phyloP scores from a whole-genome alignment of 202 grass and related monocot species.

The Schoenoplectus triqueter region DNA sequence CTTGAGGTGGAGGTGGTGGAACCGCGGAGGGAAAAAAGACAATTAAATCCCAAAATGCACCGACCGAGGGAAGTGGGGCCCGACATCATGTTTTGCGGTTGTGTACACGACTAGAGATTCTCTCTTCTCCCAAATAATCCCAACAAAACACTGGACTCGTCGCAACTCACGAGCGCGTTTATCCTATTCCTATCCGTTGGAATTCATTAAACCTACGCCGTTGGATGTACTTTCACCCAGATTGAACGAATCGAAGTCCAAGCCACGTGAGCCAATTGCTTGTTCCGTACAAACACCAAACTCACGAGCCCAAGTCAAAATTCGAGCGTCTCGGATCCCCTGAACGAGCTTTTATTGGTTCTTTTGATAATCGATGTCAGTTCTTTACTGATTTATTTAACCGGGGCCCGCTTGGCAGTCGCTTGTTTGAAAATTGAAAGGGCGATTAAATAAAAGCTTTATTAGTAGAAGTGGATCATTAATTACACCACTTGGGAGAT shows the following conservation, averaged over 20 bases:
- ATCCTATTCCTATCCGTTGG: background rate
- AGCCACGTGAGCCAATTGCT: constrained; percentile 21
- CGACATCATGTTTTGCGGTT: constrained; percentile 24
- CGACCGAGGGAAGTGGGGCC: background rate
- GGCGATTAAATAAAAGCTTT: background rate
- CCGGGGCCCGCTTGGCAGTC: background rate
- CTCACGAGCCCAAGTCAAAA: constrained; percentile 19
- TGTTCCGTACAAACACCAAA: background rate
- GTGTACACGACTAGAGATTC: constrained; percentile 2
- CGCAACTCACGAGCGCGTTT: constrained; percentile 8
- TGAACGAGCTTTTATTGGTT: background rate
- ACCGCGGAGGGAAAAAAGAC: background rate
- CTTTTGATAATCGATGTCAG: too few relatives aligned
- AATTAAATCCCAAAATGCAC: background rate
- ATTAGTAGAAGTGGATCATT: background rate
- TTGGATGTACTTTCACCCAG: background rate
- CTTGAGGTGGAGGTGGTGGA: too few relatives aligned
- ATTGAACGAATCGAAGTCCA: background rate
- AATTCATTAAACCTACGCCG: too few relatives aligned
- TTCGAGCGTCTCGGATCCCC: background rate
- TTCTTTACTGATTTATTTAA: too few relatives aligned
- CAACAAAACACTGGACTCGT: too few relatives aligned
- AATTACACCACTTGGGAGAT: constrained; percentile 5
- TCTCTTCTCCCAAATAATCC: background rate
- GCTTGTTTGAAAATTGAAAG: background rate